phyloP scores from a whole-genome alignment of 2,329 filamentous ascomycete genomes.

The Thielaviopsis euricoi region DNA sequence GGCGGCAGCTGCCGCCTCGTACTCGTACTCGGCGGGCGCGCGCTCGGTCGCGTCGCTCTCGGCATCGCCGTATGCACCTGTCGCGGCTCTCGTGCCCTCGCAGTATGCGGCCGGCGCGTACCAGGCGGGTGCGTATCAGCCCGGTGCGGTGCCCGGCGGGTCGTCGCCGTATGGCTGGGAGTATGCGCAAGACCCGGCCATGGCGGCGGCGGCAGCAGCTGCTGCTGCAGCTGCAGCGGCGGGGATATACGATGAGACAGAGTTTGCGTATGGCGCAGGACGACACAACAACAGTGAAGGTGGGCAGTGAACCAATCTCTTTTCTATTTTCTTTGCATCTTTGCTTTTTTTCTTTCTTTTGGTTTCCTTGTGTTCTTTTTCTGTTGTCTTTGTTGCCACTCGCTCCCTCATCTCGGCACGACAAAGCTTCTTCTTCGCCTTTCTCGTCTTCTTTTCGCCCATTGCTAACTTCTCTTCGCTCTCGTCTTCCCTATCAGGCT shows the following conservation, averaged over 20 bases:
- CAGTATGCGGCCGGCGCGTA: background rate
- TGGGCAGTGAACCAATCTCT: background rate
- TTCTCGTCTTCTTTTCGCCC: background rate
- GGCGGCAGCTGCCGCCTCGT: too few species aligned
- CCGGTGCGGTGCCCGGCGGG: background rate
- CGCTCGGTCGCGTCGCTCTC: background rate
- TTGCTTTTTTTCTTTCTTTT: background rate
- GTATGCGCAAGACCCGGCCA: background rate
- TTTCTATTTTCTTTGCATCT: background rate
- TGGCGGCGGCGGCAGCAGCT: background rate
- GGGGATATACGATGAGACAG: background rate
- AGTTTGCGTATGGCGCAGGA: background rate
- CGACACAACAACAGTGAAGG: background rate
- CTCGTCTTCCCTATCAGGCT: background rate
- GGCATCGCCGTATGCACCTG: background rate
- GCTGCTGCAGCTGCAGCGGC: slow-evolving; percentile 3
- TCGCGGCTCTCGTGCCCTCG: background rate
- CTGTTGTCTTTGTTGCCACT: background rate
- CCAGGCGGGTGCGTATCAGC: background rate
- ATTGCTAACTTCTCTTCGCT: background rate
- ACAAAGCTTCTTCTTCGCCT: too few species aligned
- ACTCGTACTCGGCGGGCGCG: slow-evolving; percentile 14
- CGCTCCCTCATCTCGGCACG: background rate
- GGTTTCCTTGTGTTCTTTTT: background rate
- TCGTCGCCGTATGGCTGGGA: background rate